Evolutionary conservation across 139 green algal genomes (phyloP), one percentile per base, ranked within the genome.

Genomic region (Micractinium sp.): DNA sequence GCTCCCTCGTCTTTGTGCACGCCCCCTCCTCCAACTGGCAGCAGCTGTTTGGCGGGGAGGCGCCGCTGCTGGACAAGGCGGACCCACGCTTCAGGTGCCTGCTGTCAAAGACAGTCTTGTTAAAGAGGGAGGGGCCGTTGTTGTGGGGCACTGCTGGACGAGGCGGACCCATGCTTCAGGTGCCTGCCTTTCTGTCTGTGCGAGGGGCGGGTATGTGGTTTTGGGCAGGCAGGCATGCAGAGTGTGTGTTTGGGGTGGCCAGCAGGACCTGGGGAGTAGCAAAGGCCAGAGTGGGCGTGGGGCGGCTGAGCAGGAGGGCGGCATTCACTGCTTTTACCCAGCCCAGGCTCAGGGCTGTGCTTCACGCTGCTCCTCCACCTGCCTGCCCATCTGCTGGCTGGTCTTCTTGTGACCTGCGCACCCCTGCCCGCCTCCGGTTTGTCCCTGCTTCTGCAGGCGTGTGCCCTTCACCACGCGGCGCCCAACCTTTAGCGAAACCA

Each of bases 401-500:
- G 2, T 25, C 12, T 73, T 73, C 23, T n/a, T n/a, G n/a, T 3
- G 3, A 73, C 20, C 22, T 73, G 63, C 63, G 12, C 7, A 25
- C 7, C 16, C 22, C 63, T 20, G 63, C 63, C 63, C 63, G 22
- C 47, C 47, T 56, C 7, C 47, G 7, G 12, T 9, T 29, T 12
- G 16, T 73, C 14, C 14, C 20, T 73, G 14, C 63, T 73, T 3
- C 63, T 33, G 39, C 69, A 90, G 81, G 71, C 31, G 61, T 16
- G 61, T 95, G 71, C 95, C 95, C 2, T 97, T 98, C 90, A 89
- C 91, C 61, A 97, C 94, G 19, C 92, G 95, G 84, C 93, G 96
- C 25, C 97, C 97, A 23, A 99, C 97, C 7, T 96, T 98, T 71
- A 94, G 92, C 22, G 97, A 99, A 91, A 88, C 95, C 33, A 94